Conservation (phyloP, 2,329 filamentous ascomycete genomes). For the Alternaria conjuncta region DNA sequence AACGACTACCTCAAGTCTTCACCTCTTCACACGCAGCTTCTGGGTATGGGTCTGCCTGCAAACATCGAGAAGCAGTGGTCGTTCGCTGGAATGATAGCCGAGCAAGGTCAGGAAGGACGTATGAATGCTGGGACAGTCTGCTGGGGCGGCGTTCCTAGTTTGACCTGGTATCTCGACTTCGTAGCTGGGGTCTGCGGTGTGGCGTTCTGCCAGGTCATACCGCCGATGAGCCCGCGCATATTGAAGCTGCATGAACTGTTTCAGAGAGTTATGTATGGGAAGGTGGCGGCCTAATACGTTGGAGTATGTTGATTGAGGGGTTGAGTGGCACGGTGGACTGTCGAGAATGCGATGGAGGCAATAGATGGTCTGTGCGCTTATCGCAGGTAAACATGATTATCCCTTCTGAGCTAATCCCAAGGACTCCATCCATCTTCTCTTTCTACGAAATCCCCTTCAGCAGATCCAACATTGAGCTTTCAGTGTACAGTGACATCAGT, state of each 20-base stretch:
- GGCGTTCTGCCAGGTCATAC: conserved; percentile 16
- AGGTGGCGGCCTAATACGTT: background rate
- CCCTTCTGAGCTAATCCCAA: background rate
- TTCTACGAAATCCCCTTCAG: background rate
- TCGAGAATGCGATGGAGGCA: background rate
- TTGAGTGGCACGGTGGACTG: background rate
- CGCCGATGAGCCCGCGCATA: conserved; percentile 15
- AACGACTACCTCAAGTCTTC: conserved; percentile 24
- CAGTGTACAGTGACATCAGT: background rate
- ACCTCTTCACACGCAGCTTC: conserved; percentile 11
- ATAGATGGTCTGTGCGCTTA: background rate
- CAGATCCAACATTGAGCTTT: background rate
- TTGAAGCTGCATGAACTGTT: conserved; percentile 10
- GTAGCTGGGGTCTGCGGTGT: conserved; percentile 17
- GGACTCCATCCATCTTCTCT: background rate
- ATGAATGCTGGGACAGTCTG: conserved; percentile 10
- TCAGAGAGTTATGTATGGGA: conserved; percentile 8
- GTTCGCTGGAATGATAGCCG: background rate
- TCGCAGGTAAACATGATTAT: background rate
- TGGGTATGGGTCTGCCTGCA: conserved; percentile 11
- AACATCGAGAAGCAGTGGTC: background rate
- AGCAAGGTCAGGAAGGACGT: conserved; percentile 4
- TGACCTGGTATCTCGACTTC: conserved; percentile 15
- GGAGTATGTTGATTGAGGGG: background rate
- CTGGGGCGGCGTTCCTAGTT: conserved; percentile 15